These are phyloP conservation scores for Wickerhamomyces chaumierensis DNA, from an alignment of 805 yeast species.

Conservation along the genomic window DNA sequence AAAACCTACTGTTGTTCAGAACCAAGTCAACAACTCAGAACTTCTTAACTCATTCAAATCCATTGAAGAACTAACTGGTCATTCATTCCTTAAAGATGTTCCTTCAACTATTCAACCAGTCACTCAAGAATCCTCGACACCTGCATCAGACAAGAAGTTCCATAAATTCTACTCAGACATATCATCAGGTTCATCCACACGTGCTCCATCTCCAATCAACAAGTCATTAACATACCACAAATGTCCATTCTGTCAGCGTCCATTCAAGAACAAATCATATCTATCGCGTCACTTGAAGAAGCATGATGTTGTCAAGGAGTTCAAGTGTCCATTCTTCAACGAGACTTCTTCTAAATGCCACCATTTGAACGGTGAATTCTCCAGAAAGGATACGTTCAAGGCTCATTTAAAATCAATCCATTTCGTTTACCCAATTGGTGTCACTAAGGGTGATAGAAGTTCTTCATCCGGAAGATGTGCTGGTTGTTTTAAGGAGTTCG, in stretches of 20 bases:
- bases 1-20: background rate
- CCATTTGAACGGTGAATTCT: slow-evolving; percentile 62
- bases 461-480: slow-evolving; percentile 55
- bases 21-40: background rate
- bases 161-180: slow-evolving; percentile 13
- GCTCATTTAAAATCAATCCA: slow-evolving; percentile 72
- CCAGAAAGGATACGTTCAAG: slow-evolving; percentile 71
- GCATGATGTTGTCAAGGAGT: slow-evolving; percentile 68
- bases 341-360: slow-evolving; percentile 30
- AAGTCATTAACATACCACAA: slow-evolving; percentile 13
- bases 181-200: slow-evolving; percentile 1
- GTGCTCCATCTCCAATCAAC: slow-evolving; percentile 1
- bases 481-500: slow-evolving; percentile 49
- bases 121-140: background rate
- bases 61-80: background rate
- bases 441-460: slow-evolving; percentile 50
- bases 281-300: slow-evolving; percentile 75
- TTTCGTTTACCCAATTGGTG: slow-evolving; percentile 64
- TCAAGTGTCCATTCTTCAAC: slow-evolving; percentile 63
- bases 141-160: slow-evolving; percentile 8
- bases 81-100: background rate
- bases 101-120: slow-evolving; percentile 2
- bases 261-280: slow-evolving; percentile 69
- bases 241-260: slow-evolving; percentile 62
- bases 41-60: background rate